phyloP scores from a whole-genome alignment of 345 rosid species.

The Aquilaria malaccensis region DNA sequence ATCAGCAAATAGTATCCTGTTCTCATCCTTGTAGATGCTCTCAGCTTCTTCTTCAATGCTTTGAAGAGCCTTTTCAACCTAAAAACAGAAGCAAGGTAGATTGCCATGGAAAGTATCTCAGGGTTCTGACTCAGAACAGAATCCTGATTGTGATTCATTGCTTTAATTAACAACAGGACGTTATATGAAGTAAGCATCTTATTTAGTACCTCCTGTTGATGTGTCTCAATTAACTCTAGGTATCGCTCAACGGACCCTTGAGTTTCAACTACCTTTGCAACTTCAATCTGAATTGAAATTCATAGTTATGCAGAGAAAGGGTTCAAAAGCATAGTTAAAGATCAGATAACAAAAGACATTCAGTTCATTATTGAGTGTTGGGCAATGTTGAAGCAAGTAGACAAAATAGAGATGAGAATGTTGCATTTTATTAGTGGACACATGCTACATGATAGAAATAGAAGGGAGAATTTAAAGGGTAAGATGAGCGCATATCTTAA shows the following conservation, averaged over 20 bases:
- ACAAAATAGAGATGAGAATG: not conserved
- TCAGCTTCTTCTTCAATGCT: conserved; percentile 96
- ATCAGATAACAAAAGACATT: conserved; percentile 3
- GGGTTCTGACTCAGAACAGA: not conserved
- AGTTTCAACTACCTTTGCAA: conserved; percentile 94
- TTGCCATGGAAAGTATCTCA: not conserved
- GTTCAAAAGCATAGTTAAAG: not conserved
- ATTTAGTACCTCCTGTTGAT: conserved; percentile 78
- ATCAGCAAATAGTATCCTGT: conserved; percentile 68
- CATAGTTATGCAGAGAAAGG: conserved; percentile 3
- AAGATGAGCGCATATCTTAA: too few relatives aligned
- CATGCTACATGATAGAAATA: not conserved
- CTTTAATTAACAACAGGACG: not conserved
- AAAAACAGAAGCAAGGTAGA: conserved; percentile 6
- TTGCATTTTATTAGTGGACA: not conserved
- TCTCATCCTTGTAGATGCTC: conserved; percentile 84
- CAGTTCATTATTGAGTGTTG: conserved; percentile 5
- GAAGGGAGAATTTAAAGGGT: not conserved
- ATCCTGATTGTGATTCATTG: not conserved
- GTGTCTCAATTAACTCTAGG: conserved; percentile 93
- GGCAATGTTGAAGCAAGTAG: not conserved
- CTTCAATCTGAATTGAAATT: conserved; percentile 63
- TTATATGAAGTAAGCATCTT: not conserved
- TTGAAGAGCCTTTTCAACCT: conserved; percentile 90
- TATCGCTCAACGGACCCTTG: conserved; percentile 79